Percentiles rank a stretch among this genome's conserved stretches.
These are phyloP conservation scores for Dactylis glomerata DNA, from an alignment of 176 grass and related monocot species.

Conservation along the genomic window DNA sequence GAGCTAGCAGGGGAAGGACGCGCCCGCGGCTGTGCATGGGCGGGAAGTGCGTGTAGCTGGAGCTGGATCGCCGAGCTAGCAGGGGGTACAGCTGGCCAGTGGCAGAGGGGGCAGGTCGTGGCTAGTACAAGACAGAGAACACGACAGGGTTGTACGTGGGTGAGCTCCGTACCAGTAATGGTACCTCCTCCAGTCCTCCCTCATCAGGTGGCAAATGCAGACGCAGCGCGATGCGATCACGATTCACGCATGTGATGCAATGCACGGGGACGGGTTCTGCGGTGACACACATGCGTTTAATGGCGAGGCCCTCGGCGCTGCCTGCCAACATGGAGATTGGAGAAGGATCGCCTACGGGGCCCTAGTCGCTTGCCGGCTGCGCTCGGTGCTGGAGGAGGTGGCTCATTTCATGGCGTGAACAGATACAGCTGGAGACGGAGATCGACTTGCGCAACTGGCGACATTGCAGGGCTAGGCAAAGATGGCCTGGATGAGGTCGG, in stretches of 20 bases:
- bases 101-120: conserved; percentile 18
- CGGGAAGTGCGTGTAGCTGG: conserved; percentile 17
- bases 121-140: conserved; percentile 25
- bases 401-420: conserved; percentile 27
- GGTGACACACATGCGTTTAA: conserved; percentile 19
- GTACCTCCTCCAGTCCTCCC: neutral
- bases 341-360: neutral
- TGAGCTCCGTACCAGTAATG: conserved; percentile 21
- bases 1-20: neutral
- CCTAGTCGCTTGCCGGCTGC: neutral
- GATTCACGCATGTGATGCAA: neutral
- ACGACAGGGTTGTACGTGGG: conserved; percentile 27
- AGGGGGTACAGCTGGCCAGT: conserved; percentile 38
- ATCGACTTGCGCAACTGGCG: neutral
- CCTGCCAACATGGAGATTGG: no score
- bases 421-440: no score
- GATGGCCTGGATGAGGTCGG: neutral
- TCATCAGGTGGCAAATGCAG: neutral
- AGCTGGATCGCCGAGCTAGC: neutral
- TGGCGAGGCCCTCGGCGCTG: neutral
- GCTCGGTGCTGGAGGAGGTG: neutral
- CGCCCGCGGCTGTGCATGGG: conserved; percentile 20
- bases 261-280: conserved; percentile 20
- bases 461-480: neutral
- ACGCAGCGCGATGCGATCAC: neutral